phyloP scores from a whole-genome alignment of 1,284 basidiomycete species.

The Melampsora larici-populina region DNA sequence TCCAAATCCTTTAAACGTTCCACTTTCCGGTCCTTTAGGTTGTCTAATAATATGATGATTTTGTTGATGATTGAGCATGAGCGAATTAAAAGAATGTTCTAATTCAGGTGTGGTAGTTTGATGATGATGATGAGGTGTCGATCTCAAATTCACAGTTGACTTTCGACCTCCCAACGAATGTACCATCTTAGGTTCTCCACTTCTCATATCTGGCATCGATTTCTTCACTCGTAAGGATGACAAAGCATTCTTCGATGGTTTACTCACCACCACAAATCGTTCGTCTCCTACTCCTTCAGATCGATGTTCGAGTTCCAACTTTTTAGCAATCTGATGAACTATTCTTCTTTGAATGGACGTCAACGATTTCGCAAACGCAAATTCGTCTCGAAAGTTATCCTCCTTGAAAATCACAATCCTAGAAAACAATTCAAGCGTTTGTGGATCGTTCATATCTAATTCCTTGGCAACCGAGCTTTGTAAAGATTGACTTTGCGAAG shows the following conservation, averaged over 20 bases:
- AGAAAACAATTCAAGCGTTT: conserved; percentile 94
- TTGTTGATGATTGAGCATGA: background rate
- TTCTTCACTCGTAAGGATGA: conserved; percentile 66
- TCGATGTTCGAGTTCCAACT: conserved; percentile 88
- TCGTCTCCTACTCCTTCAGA: conserved; percentile 90
- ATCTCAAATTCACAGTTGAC: conserved; percentile 16
- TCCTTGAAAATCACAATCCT: conserved; percentile 96
- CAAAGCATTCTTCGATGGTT: conserved; percentile 48
- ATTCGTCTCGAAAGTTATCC: conserved; percentile 93
- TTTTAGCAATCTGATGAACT: conserved; percentile 93
- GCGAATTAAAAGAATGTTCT: background rate
- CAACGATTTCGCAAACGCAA: conserved; percentile 85
- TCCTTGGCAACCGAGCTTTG: conserved; percentile 58
- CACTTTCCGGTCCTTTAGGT: conserved; percentile 31
- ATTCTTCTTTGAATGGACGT: conserved; percentile 80
- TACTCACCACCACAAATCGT: conserved; percentile 85
- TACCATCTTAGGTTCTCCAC: conserved; percentile 20
- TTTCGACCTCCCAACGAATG: conserved; percentile 10
- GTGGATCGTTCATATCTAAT: conserved; percentile 91
- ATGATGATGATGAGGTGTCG: background rate
- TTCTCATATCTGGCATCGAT: conserved; percentile 72
- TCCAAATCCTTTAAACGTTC: conserved; percentile 26
- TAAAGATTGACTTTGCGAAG: background rate
- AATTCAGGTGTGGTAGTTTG: background rate
- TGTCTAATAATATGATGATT: conserved; percentile 31